Base-by-base conservation (phyloP, 768 basidiomycete species). In the Mycena venus region DNA sequence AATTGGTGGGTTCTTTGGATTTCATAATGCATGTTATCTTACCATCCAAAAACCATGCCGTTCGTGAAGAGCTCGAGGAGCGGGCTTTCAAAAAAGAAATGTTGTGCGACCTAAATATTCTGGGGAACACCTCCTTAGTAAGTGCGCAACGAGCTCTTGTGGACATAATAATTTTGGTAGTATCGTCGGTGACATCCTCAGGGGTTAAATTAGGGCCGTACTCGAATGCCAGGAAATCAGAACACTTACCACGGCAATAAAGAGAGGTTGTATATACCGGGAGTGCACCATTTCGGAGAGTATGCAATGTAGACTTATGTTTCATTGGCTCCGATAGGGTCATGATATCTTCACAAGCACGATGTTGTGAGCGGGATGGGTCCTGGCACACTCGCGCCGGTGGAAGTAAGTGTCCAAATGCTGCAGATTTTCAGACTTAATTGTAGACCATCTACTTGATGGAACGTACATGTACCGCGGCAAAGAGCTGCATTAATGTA, bases 211-310 rank as follows among this genome's bases (percentile, higher is more conserved):
- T n/a, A 55, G 31, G 27, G 58, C 36, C 64, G 58, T 62, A 59
- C 23, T 14, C 36, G 36, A 38, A 14, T 38, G 36, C 36, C 36
- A 38, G 36, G 59, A 61, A 38, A 14, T 38, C 14, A 40, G 9
- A 38, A 38, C 36, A 36, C 64, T 27, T 49, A 76, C 75, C 19
- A 53, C 70, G 70, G 64, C 82, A 83, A 73, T 83, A 83, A 3
- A 79, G 71, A 27, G 77, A 80, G 8, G 77, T 78, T 2, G 77
- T 75, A 66, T 80, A 80, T 11, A 79, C 70, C n/a, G n/a, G n/a
- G n/a, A n/a, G n/a, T n/a, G n/a, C n/a, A n/a, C n/a, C n/a, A n/a
- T n/a, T n/a, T n/a, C n/a, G n/a, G n/a, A n/a, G n/a, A n/a, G n/a
- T n/a, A n/a, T n/a, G n/a, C n/a, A n/a, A n/a, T n/a, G n/a, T 14